Conservation (phyloP, 768 basidiomycete species). For the Mrakia gelida region DNA sequence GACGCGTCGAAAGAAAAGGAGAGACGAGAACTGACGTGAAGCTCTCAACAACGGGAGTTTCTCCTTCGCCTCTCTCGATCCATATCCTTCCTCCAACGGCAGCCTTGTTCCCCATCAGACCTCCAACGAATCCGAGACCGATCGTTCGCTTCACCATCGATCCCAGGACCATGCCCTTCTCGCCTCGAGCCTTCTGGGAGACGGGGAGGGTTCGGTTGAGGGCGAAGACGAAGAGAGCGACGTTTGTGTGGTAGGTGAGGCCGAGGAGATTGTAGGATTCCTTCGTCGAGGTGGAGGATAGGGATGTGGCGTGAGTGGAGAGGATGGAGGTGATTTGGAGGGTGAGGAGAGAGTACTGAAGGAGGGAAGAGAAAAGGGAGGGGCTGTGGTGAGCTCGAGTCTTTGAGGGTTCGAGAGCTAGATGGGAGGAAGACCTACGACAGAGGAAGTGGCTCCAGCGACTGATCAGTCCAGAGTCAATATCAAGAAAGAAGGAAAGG, state of each 20-base stretch:
- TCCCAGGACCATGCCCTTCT: constrained; percentile 45
- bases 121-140: constrained; percentile 59
- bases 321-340: constrained; percentile 37
- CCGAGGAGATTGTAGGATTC: constrained; percentile 71
- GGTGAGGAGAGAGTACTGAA: constrained; percentile 47
- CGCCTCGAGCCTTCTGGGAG: constrained; percentile 43
- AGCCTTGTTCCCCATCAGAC: constrained; percentile 88
- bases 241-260: constrained; percentile 75
- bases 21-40: constrained; percentile 64
- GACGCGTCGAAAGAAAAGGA: background rate
- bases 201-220: constrained; percentile 56
- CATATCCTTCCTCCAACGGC: constrained; percentile 84
- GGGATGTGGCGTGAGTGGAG: constrained; percentile 39
- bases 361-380: background rate
- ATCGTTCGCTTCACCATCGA: constrained; percentile 63
- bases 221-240: constrained; percentile 82
- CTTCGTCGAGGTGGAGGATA: constrained; percentile 37
- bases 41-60: constrained; percentile 57
- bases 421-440: constrained; percentile 58
- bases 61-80: constrained; percentile 54
- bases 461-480: constrained; percentile 60
- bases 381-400: constrained; percentile 47
- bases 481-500: background rate
- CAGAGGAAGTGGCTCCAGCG: constrained; percentile 66
- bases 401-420: constrained; percentile 61